Conservation (phyloP, 441 rosid species). For the Jatropha podagrica region DNA sequence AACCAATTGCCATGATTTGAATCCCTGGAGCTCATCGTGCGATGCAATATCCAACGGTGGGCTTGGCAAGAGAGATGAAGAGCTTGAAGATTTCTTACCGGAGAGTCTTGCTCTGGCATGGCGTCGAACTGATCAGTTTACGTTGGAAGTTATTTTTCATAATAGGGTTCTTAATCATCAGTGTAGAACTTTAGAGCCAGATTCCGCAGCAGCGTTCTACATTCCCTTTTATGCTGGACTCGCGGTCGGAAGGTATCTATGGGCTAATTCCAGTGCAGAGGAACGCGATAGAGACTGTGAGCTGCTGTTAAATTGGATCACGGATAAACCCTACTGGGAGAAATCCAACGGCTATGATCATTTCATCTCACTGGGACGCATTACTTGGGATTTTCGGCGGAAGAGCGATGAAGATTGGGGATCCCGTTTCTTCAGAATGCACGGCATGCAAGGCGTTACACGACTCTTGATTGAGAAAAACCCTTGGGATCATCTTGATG, state of each 20-base stretch:
- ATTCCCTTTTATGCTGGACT: slow-evolving; percentile 85
- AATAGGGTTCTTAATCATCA: slow-evolving; percentile 63
- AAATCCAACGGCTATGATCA: slow-evolving; percentile 81
- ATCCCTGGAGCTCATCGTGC: slow-evolving; percentile 86
- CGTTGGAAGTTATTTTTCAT: slow-evolving; percentile 64
- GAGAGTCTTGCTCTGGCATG: slow-evolving; percentile 58
- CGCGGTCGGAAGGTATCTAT: slow-evolving; percentile 68
- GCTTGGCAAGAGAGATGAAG: slow-evolving; percentile 52
- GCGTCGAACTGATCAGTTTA: slow-evolving; percentile 87
- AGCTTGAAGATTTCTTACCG: slow-evolving; percentile 47
- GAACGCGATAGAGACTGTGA: slow-evolving; percentile 67
- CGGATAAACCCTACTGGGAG: slow-evolving; percentile 49
- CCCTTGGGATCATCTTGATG: slow-evolving; percentile 89
- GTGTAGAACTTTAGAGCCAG: slow-evolving; percentile 64
- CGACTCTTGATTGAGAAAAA: slow-evolving; percentile 83
- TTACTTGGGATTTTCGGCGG: slow-evolving; percentile 88
- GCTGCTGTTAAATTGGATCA: slow-evolving; percentile 56
- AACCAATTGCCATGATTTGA: slow-evolving; percentile 56
- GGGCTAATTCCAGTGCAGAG: slow-evolving; percentile 45
- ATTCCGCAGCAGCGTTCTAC: slow-evolving; percentile 65
- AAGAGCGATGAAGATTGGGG: slow-evolving; percentile 71
- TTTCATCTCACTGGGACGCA: slow-evolving; percentile 75
- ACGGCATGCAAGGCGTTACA: slow-evolving; percentile 75
- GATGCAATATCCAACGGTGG: slow-evolving; percentile 58
- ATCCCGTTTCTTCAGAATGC: slow-evolving; percentile 61